A percentile compares a stretch with the other conserved stretches of the same genome.
Conservation (phyloP, 2,329 filamentous ascomycete species). For the Exophiala sp. region DNA sequence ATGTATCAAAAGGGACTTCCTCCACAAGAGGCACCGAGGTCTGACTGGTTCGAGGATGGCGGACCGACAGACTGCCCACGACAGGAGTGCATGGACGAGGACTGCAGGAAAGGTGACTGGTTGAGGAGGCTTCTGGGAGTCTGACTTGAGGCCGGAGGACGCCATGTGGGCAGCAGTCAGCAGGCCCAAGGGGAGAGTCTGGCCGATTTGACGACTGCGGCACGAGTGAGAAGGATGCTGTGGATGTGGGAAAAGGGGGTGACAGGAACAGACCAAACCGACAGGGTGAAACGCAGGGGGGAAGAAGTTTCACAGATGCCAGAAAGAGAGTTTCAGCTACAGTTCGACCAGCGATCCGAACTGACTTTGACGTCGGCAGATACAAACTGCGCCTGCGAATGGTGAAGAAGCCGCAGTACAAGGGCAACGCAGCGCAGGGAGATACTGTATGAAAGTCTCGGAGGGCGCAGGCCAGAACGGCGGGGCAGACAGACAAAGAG, state of each 20-base stretch:
- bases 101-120: conserved; percentile 15
- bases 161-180: conserved; percentile 5
- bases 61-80: conserved; percentile 9
- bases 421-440: too few relatives aligned
- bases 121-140: conserved; percentile 13
- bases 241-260: conserved; percentile 7
- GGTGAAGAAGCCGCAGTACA: too few relatives aligned
- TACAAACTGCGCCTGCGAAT: too few relatives aligned
- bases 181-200: background rate
- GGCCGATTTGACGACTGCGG: conserved; percentile 15
- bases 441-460: too few relatives aligned
- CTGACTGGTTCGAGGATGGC: conserved; percentile 9
- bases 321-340: conserved; percentile 5
- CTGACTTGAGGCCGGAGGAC: conserved; percentile 11
- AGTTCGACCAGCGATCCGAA: background rate
- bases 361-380: background rate
- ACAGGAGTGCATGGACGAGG: conserved; percentile 15
- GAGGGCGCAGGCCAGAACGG: background rate
- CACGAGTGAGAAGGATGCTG: too few relatives aligned
- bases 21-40: conserved; percentile 11
- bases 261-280: background rate
- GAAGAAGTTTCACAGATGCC: conserved; percentile 13
- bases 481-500: background rate
- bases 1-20: conserved; percentile 10
- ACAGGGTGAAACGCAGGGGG: conserved; percentile 18